Evolutionary conservation across 768 basidiomycete genomes (phyloP), one percentile per base, ranked within the genome.

Genomic region (Lactarius indigo): DNA sequence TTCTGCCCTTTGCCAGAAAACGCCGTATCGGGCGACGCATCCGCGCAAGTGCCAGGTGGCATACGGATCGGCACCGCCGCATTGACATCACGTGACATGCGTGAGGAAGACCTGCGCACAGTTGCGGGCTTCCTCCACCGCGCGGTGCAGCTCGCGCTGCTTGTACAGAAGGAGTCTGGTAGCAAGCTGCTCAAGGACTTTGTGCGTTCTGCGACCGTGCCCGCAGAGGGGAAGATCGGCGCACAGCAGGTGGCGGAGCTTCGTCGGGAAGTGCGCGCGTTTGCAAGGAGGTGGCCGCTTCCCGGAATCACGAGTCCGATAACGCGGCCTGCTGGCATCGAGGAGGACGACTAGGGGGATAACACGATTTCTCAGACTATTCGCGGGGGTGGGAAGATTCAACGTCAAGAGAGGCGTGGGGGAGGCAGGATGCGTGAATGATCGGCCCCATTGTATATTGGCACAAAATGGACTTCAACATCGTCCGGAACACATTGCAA

Each of bases 101-200:
- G 78, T 61, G 93, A 96, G 78, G 83, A 80, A 26, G 95, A 98
- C 77, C 87, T 97, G 78, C 89, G 90, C 76, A 76, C 85, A 65
- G 94, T 98, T 63, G 97, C 89, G 44, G 84, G 83, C 65, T 95
- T 98, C 85, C 82, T 99, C 63, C 94, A 98, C 82, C 94, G 96
- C 59, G 86, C 93, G 35, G 91, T 99, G 55, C 94, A 98, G 81
- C 87, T 97, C 74, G 87, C 94, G 57, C 84, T 96, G 54, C 75
- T 86, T 47, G 84, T 97, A 55, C 97, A 98, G 80, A 93, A 94
- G 78, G 96, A 97, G 80, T 92, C 97, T 30, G 95, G 95, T 37
- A 85, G 86, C 64, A 98, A 97, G 83, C 80, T 97, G 72, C 85
- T 99, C 69, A 96, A 96, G 83, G 96, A 98, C 83, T 98, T 98